Evolutionary conservation across 257 asterid genomes (phyloP), one percentile per base, ranked within the genome.

Genomic region (Jasminum sambac): DNA sequence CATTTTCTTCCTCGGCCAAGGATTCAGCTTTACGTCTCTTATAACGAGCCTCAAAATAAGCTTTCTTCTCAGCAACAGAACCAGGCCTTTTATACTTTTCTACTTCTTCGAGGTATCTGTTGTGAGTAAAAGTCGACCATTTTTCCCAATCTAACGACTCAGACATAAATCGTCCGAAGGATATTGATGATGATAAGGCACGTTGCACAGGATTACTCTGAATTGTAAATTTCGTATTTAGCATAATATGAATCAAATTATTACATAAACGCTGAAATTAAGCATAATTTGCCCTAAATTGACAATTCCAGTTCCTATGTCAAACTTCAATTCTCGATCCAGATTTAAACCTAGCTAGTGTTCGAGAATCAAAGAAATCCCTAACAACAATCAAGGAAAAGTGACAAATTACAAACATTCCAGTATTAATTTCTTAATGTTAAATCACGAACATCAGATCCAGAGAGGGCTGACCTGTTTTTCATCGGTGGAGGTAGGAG

Each of bases 11-110:
- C 84, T 84, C 87, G 12, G 83, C 83, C 83, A 88, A 78, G 0
- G 82, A 80, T 64, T 90, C 89, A 63, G 95, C 92, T 80, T 89
- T 84, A 77, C 85, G 82, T 67, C 84, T 86, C 84, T 86, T 90
- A 76, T 83, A 85, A 74, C 86, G 97, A 68, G 96, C 97, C 81
- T 93, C 98, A 17, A 93, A 90, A 76, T 84, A 89, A 69, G 98
- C 97, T 82, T 86, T 93, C 88, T 89, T 93, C 81, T 81, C 95
- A 59, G 98, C 98, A 74, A 92, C 97, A 70, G 97, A 87, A 74
- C 98, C 98, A 58, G 98, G 98, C 72, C 64, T 88, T 23, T 96
- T 80, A 60, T 79, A 90, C 84, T 71, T 90, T 88, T 86, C 91
- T 11, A 80, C 91, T 72, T 92, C 97, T 80, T 92, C 98, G 79